Percentiles rank a stretch among this genome's conserved stretches.
Conservation (phyloP, 75 land plant genomes). For the Chamaecyparis obtusa region DNA sequence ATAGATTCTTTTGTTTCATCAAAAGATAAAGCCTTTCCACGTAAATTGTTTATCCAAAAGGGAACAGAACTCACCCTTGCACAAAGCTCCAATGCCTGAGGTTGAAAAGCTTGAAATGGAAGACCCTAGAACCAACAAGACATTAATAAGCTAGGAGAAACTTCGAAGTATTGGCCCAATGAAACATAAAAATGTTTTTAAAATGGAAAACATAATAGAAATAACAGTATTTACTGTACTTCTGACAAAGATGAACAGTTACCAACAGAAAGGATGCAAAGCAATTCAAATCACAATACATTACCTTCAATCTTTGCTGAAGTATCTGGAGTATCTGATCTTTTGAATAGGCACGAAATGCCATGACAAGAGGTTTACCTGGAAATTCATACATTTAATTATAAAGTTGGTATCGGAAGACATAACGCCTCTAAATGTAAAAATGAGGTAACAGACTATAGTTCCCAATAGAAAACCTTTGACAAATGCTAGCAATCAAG, state of each 20-base stretch:
- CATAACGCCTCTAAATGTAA: not conserved
- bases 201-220: too few relatives aligned
- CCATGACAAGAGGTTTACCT: conserved; percentile 83
- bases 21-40: not conserved
- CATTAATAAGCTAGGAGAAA: not conserved
- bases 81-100: conserved; percentile 89
- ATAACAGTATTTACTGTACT: too few relatives aligned
- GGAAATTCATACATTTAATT: conserved; percentile 7
- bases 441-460: not conserved
- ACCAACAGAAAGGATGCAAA: not conserved
- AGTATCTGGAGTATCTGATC: conserved; percentile 85
- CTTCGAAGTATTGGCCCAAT: not conserved
- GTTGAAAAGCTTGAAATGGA: conserved; percentile 65
- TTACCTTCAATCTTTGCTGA: conserved; percentile 75
- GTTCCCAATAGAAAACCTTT: too few relatives aligned
- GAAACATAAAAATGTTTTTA: not conserved
- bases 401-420: not conserved
- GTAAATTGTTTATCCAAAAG: not conserved
- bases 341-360: conserved; percentile 86
- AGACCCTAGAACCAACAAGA: conserved; percentile 32
- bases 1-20: not conserved
- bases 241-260: too few relatives aligned
- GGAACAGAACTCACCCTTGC: conserved; percentile 73
- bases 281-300: not conserved
- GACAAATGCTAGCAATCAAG: too few relatives aligned